Conservation (phyloP, 176 grass and related monocot genomes). For the Bonia amplexicaulis region DNA sequence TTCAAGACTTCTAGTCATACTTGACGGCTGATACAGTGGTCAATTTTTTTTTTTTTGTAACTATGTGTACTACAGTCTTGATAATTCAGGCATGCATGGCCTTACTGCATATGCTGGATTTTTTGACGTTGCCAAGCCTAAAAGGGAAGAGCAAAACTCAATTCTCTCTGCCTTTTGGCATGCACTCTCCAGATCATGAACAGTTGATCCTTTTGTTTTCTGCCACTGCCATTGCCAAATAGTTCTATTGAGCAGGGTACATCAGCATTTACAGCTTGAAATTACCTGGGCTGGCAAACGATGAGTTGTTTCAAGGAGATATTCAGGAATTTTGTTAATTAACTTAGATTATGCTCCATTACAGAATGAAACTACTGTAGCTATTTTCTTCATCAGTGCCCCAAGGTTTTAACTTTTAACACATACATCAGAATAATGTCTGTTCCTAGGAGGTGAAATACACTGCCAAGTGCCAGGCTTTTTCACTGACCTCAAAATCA, state of each 20-base stretch:
- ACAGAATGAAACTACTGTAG: too few species aligned
- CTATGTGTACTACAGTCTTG: neutral
- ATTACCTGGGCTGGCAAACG: too few species aligned
- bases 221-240: neutral
- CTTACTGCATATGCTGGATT: constrained; percentile 53
- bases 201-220: neutral
- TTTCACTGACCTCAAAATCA: too few species aligned
- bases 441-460: too few species aligned
- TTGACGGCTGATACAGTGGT: neutral
- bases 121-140: constrained; percentile 42
- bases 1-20: neutral
- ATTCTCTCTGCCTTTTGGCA: neutral
- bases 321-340: too few species aligned
- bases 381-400: too few species aligned
- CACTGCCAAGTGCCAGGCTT: too few species aligned
- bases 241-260: neutral
- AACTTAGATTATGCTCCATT: too few species aligned
- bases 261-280: neutral
- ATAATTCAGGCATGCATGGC: constrained; percentile 37
- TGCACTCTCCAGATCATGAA: neutral
- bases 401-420: too few species aligned
- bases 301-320: too few species aligned
- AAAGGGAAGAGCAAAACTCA: constrained; percentile 30
- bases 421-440: too few species aligned
- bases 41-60: neutral